Percentiles rank a stretch among this genome's conserved stretches.
Conservation (phyloP, 2,329 filamentous ascomycete species). For the Diaporthe sp. region DNA sequence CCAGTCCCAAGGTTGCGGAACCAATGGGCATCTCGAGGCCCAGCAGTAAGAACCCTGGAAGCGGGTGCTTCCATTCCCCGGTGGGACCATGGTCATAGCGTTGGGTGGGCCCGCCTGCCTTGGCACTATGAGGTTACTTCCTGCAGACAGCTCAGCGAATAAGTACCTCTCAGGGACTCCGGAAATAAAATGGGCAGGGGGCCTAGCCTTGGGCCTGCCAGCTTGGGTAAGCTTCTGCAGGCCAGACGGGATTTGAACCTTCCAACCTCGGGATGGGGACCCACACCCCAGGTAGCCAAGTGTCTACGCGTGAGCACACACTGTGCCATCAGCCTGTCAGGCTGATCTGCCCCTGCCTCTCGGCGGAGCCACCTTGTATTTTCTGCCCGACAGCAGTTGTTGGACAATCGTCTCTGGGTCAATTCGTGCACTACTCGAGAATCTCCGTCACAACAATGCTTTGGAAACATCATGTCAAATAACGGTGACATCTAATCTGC, state of each 20-base stretch:
- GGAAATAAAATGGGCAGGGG: background rate
- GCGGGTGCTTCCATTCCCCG: constrained; percentile 25
- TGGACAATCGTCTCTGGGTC: background rate
- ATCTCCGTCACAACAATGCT: background rate
- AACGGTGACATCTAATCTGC: background rate
- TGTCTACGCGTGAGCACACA: background rate
- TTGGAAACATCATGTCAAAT: background rate
- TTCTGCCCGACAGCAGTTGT: background rate
- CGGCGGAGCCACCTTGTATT: background rate
- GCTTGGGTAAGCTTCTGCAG: constrained; percentile 25
- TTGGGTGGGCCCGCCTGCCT: background rate
- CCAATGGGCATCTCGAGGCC: constrained; percentile 19
- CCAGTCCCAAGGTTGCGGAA: constrained; percentile 30
- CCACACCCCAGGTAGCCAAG: background rate
- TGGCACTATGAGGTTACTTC: background rate
- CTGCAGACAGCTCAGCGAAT: background rate
- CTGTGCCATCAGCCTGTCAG: background rate
- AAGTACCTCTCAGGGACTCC: background rate
- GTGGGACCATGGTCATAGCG: constrained; percentile 22
- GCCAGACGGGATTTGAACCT: constrained; percentile 19
- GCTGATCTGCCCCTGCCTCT: background rate
- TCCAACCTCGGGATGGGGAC: background rate
- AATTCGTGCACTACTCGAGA: background rate
- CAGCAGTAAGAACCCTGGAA: constrained; percentile 12
- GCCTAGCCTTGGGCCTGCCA: background rate